These are phyloP conservation scores for Dictyostelium intermedium DNA, from an alignment of 78 protist species.

Conservation along the genomic window DNA sequence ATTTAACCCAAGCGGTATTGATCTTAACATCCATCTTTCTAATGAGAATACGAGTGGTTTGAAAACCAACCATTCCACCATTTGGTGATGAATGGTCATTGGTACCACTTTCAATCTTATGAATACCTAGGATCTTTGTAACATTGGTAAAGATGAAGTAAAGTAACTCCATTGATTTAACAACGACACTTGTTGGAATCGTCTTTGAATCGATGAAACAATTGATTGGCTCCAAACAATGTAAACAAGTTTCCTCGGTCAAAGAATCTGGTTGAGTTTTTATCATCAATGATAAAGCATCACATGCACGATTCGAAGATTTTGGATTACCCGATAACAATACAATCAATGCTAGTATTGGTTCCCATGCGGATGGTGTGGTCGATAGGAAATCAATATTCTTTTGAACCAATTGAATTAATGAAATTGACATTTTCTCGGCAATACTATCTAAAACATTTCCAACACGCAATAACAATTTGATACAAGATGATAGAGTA, in stretches of 20 bases:
- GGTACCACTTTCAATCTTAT: not conserved
- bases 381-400: constrained; percentile 6
- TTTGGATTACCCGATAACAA: constrained; percentile 50
- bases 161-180: constrained; percentile 58
- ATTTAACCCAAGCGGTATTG: constrained; percentile 14
- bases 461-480: not conserved
- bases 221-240: constrained; percentile 17
- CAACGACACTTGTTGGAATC: constrained; percentile 24
- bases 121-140: not conserved
- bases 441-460: constrained; percentile 46
- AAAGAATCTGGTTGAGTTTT: not conserved
- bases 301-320: constrained; percentile 45
- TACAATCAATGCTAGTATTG: constrained; percentile 22
- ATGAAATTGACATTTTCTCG: constrained; percentile 51
- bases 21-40: constrained; percentile 27
- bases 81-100: not conserved
- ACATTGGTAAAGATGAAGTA: constrained; percentile 4
- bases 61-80: not conserved
- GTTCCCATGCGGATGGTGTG: constrained; percentile 34
- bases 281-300: constrained; percentile 11
- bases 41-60: not conserved
- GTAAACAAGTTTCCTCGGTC: not conserved
- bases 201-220: constrained; percentile 42
- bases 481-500: not conserved
- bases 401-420: constrained; percentile 42